phyloP scores from a whole-genome alignment of 2,329 filamentous ascomycete genomes.

The Stemphylium beticola region DNA sequence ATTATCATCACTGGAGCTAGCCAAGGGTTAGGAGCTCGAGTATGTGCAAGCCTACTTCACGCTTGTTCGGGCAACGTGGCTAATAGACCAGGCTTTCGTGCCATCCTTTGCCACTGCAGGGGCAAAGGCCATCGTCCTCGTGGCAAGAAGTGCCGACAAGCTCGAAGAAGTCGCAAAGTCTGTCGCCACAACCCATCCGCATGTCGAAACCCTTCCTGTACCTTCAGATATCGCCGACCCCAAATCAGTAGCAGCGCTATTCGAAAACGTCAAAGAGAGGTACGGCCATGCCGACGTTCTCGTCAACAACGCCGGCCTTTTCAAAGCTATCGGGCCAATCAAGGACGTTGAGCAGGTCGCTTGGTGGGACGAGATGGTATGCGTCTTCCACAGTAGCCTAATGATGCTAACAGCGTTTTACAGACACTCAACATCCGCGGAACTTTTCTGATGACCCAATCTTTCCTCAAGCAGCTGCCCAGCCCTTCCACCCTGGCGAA shows the following conservation, averaged over 20 bases:
- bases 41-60: slow-evolving; percentile 1
- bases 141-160: slow-evolving; percentile 35
- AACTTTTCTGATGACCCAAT: slow-evolving; percentile 41
- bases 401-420: neutral
- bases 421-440: slow-evolving; percentile 47
- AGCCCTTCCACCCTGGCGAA: slow-evolving; percentile 23
- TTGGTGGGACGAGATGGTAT: slow-evolving; percentile 34
- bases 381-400: neutral
- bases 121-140: slow-evolving; percentile 45
- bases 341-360: slow-evolving; percentile 23
- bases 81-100: slow-evolving; percentile 31
- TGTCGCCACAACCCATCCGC: slow-evolving; percentile 36
- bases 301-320: slow-evolving; percentile 18
- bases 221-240: slow-evolving; percentile 39
- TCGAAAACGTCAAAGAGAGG: slow-evolving; percentile 26
- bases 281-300: slow-evolving; percentile 33
- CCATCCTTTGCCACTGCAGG: slow-evolving; percentile 47
- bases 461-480: slow-evolving; percentile 37
- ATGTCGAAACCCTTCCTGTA: slow-evolving; percentile 39
- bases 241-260: slow-evolving; percentile 27
- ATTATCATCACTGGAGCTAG: slow-evolving; percentile 53
- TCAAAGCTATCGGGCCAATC: slow-evolving; percentile 20
- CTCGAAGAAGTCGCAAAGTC: slow-evolving; percentile 36
- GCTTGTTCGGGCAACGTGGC: neutral
- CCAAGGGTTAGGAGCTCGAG: slow-evolving; percentile 46